Evolutionary conservation across 2,329 filamentous ascomycete species (phyloP).

Genomic region (Aspergillus calidoustus): DNA sequence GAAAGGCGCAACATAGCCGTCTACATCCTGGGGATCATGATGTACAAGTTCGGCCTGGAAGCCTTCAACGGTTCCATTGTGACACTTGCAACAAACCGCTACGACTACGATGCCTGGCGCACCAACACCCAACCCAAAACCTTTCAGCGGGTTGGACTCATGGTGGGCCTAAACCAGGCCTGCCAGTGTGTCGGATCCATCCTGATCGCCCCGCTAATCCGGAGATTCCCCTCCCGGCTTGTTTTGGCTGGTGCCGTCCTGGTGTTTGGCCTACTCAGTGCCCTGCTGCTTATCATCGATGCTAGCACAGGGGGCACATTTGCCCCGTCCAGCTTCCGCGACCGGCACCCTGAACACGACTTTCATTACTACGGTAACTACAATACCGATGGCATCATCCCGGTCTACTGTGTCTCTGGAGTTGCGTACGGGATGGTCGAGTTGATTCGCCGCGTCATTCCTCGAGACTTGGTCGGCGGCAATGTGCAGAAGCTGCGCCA

Average conservation of each 20-base stretch:
- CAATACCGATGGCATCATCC: slow-evolving; percentile 23
- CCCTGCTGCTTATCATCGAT: slow-evolving; percentile 23
- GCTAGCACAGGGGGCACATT: slow-evolving; percentile 23
- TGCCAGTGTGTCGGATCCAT: slow-evolving; percentile 25
- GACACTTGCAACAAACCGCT: slow-evolving; percentile 22
- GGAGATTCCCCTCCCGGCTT: slow-evolving; percentile 22
- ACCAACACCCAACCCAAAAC: slow-evolving; percentile 19
- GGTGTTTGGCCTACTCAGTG: slow-evolving; percentile 21
- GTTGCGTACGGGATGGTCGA: slow-evolving; percentile 25
- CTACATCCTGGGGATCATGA: slow-evolving; percentile 23
- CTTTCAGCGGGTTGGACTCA: slow-evolving; percentile 24
- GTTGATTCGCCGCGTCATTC: slow-evolving; percentile 24
- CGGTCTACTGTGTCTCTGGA: slow-evolving; percentile 22
- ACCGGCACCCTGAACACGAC: slow-evolving; percentile 20
- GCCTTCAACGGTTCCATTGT: slow-evolving; percentile 25
- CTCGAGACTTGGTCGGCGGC: slow-evolving; percentile 21
- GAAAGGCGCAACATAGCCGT: slow-evolving; percentile 19
- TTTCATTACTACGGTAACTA: slow-evolving; percentile 25
- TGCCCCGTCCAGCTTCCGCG: slow-evolving; percentile 14
- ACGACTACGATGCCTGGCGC: slow-evolving; percentile 23
- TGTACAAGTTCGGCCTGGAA: slow-evolving; percentile 24
- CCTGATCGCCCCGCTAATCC: slow-evolving; percentile 23
- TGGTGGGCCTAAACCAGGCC: slow-evolving; percentile 24
- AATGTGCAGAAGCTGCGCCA: slow-evolving; percentile 23
- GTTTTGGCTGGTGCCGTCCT: slow-evolving; percentile 19